Conservation (phyloP, 2,329 filamentous ascomycete species). For the Fusarium anguioides region DNA sequence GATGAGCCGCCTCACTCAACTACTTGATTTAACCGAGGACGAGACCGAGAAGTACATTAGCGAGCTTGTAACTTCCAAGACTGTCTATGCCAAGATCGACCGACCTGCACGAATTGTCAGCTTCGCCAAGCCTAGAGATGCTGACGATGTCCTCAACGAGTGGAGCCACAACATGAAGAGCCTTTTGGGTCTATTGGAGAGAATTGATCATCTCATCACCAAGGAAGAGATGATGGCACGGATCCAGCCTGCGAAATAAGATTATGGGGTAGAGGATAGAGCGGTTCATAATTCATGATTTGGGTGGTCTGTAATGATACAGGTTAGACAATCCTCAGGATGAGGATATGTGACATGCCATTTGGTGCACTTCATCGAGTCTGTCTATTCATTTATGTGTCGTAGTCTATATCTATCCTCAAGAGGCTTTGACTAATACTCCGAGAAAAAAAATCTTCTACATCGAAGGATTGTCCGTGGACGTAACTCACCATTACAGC, state of each 20-base stretch:
- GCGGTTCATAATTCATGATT: slow-evolving; percentile 44
- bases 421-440: background rate
- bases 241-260: slow-evolving; percentile 75
- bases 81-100: slow-evolving; percentile 97
- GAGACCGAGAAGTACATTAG: slow-evolving; percentile 99
- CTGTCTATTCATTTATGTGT: slow-evolving; percentile 41
- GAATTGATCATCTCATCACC: slow-evolving; percentile 97
- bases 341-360: slow-evolving; percentile 48
- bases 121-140: slow-evolving; percentile 94
- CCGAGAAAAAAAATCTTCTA: background rate
- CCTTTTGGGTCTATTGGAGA: slow-evolving; percentile 83
- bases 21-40: slow-evolving; percentile 91
- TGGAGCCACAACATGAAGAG: slow-evolving; percentile 99
- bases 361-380: slow-evolving; percentile 40
- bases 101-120: slow-evolving; percentile 90
- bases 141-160: slow-evolving; percentile 96
- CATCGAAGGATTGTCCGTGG: background rate
- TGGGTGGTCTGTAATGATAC: slow-evolving; percentile 50
- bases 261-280: slow-evolving; percentile 46
- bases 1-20: slow-evolving; percentile 87
- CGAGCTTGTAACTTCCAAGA: slow-evolving; percentile 96
- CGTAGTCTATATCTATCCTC: slow-evolving; percentile 29
- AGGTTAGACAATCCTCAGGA: slow-evolving; percentile 50
- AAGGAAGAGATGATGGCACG: slow-evolving; percentile 99
- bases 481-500: slow-evolving; percentile 25